Conservation (phyloP, 495 filamentous ascomycete species). For the Aspergillus wentii region DNA sequence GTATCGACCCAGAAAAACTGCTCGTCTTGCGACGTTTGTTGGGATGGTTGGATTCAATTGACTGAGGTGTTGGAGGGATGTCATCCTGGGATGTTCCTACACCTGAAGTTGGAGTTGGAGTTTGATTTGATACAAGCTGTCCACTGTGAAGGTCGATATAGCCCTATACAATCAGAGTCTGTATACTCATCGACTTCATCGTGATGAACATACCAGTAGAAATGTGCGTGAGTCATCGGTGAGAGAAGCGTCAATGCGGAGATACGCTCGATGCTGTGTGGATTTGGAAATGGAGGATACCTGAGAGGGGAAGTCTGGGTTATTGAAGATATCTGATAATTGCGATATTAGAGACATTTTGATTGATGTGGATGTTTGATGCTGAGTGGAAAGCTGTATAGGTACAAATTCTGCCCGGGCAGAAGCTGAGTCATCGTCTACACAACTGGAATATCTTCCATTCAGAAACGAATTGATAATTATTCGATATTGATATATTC, state of each 20-base stretch:
- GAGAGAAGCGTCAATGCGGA: slow-evolving; percentile 8
- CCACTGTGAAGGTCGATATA: slow-evolving; percentile 9
- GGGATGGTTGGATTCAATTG: background rate
- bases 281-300: slow-evolving; percentile 1
- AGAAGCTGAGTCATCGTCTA: slow-evolving; percentile 10
- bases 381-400: background rate
- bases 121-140: slow-evolving; percentile 1
- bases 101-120: slow-evolving; percentile 1
- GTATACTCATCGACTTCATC: background rate
- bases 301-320: slow-evolving; percentile 6
- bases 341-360: slow-evolving; percentile 7
- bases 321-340: slow-evolving; percentile 8
- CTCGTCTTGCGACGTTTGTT: slow-evolving; percentile 15
- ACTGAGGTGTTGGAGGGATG: background rate
- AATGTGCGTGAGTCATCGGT: background rate
- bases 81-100: slow-evolving; percentile 1
- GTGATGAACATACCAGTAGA: slow-evolving; percentile 5
- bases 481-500: background rate
- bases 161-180: slow-evolving; percentile 7
- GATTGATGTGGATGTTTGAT: background rate
- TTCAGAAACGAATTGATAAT: background rate
- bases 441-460: background rate
- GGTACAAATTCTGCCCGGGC: slow-evolving; percentile 11
- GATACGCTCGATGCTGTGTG: background rate
- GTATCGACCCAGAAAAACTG: slow-evolving; percentile 8